Base-by-base conservation (phyloP, 129 eudicot genomes). In the Lonicera japonica region DNA sequence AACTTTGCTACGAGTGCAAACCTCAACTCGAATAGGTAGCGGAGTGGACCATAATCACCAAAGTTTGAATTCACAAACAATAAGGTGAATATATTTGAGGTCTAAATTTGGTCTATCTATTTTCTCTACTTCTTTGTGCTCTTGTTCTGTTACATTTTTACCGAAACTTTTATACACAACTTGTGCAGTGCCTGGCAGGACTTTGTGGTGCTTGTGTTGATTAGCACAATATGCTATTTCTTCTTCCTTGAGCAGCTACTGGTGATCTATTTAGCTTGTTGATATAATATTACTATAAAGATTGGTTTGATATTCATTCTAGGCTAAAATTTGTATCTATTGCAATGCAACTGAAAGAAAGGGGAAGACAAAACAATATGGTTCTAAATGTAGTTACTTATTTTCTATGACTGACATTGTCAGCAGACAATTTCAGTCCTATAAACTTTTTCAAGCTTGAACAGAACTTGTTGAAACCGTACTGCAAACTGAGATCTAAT, bases 181-280 rank as follows among this genome's bases (percentile, higher is more conserved):
- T 79, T 63, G 38, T 68, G 77, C 90, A 92, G 98, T 63, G 86
- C 85, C 14, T 92, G 98, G 96, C 96, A 87, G 84, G 98, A 92
- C 66, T 78, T 84, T 70, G 95, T 87, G 77, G 88, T 88, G 72
- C 95, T 92, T 12, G 88, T 91, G 69, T 77, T 91, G 82, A 85
- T 91, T 61, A 84, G 96, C 67, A 81, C 96, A 29, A 79, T 91
- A 38, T 84, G 96, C 79, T 91, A 91, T 78, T 91, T 91, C 77
- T 87, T 91, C 77, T 85, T 84, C 78, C 82, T 91, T 45, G 96
- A 87, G 86, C 98, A 91, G 80, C 77, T 91, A 63, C 75, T 91
- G 80, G 98, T 91, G 58, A 74, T 79, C 68, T 53, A 25, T 60
- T 40, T 25, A 8, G 21, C 54, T 40, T 8, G 4, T 4, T 14